These are phyloP conservation scores for Ascosphaera acerosa DNA, from an alignment of 2,329 filamentous ascomycete genomes.

Conservation along the genomic window DNA sequence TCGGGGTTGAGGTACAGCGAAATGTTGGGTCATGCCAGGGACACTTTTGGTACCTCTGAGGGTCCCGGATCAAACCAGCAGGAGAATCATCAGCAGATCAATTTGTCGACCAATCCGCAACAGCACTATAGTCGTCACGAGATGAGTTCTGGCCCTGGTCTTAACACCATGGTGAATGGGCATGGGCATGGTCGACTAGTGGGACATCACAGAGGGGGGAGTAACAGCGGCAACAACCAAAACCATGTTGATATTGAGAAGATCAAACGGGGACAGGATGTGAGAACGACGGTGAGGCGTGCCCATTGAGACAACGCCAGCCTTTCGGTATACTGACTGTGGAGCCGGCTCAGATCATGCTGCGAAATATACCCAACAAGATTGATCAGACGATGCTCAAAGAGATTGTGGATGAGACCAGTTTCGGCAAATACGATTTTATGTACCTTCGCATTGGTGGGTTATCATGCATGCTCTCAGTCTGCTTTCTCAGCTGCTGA, in stretches of 20 bases:
- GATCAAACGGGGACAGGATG: slow-evolving; percentile 37
- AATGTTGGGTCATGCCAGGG: not conserved
- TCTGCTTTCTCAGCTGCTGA: too few relatives aligned
- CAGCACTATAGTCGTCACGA: not conserved
- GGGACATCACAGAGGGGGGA: slow-evolving; percentile 11
- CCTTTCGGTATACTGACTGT: too few relatives aligned
- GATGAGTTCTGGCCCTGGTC: slow-evolving; percentile 8
- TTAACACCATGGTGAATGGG: slow-evolving; percentile 16
- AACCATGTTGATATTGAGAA: slow-evolving; percentile 20
- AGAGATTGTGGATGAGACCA: slow-evolving; percentile 50
- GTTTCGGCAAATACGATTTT: slow-evolving; percentile 71
- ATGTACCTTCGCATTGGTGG: slow-evolving; percentile 68
- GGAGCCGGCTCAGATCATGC: slow-evolving; percentile 64
- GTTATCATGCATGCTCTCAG: slow-evolving; percentile 3
- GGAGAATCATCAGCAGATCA: not conserved
- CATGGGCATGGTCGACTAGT: slow-evolving; percentile 14
- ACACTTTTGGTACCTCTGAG: not conserved
- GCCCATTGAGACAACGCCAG: too few relatives aligned
- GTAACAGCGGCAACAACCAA: slow-evolving; percentile 15
- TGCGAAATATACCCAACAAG: slow-evolving; percentile 85
- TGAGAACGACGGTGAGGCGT: slow-evolving; percentile 42
- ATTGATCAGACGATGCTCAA: slow-evolving; percentile 53
- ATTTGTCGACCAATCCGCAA: not conserved
- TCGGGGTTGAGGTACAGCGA: not conserved
- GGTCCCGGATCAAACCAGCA: not conserved